A percentile compares a stretch with the other conserved stretches of the same genome.
phyloP scores from a whole-genome alignment of 2,329 filamentous ascomycete species.

The Pseudopyrenochaeta lycopersici region DNA sequence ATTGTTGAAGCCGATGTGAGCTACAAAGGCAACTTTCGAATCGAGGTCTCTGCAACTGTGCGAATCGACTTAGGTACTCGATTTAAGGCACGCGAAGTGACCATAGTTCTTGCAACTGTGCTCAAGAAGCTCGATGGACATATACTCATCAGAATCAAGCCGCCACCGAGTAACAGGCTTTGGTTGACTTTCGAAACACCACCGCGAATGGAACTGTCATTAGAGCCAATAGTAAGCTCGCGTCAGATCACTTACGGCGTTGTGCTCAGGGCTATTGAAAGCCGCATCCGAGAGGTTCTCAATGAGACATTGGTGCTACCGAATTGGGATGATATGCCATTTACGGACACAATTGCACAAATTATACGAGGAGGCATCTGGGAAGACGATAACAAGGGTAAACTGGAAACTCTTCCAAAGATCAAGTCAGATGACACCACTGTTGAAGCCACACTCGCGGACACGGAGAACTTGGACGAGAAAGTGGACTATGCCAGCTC shows the following conservation, averaged over 20 bases:
- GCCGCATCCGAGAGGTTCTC: slow-evolving; percentile 90
- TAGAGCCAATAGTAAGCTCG: slow-evolving; percentile 94
- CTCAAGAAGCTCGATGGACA: slow-evolving; percentile 88
- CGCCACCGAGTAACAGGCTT: slow-evolving; percentile 92
- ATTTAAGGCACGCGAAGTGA: slow-evolving; percentile 90
- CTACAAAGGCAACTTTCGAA: slow-evolving; percentile 87
- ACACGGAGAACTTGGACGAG: slow-evolving; percentile 30
- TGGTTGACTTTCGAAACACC: slow-evolving; percentile 96
- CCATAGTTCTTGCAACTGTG: slow-evolving; percentile 85
- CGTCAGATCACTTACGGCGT: slow-evolving; percentile 94
- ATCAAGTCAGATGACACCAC: slow-evolving; percentile 20
- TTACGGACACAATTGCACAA: slow-evolving; percentile 82
- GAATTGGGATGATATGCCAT: slow-evolving; percentile 96
- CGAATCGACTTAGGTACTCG: slow-evolving; percentile 88
- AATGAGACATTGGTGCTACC: slow-evolving; percentile 90
- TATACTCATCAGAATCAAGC: slow-evolving; percentile 85
- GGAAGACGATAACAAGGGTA: slow-evolving; percentile 49
- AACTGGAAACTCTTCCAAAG: slow-evolving; percentile 21
- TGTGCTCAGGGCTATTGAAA: slow-evolving; percentile 92
- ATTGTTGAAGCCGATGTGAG: slow-evolving; percentile 85
- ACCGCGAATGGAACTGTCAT: slow-evolving; percentile 92
- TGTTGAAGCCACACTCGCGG: slow-evolving; percentile 19
- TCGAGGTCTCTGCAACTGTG: slow-evolving; percentile 92
- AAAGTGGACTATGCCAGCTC: slow-evolving; percentile 27
- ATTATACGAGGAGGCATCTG: slow-evolving; percentile 87